Conservation (phyloP, 1,284 basidiomycete species). For the Schizopora paradoxa region DNA sequence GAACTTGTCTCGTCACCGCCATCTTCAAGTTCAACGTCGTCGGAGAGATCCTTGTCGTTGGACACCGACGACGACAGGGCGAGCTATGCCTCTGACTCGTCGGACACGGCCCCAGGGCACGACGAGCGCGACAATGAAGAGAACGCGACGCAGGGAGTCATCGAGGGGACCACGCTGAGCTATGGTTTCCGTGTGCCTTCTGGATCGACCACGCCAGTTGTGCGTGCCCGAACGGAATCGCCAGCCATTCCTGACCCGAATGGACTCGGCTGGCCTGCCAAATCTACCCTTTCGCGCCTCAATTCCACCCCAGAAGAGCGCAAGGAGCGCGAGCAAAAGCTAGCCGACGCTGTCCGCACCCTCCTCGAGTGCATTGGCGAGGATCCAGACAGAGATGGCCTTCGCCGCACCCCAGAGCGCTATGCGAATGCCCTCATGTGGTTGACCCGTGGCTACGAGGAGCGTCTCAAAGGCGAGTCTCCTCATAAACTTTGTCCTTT, state of each 20-base stretch:
- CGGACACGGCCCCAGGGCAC: too few relatives aligned
- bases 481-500: conserved; percentile 14
- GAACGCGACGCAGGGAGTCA: conserved; percentile 5
- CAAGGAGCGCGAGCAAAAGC: conserved; percentile 66
- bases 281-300: conserved; percentile 82
- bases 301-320: conserved; percentile 75
- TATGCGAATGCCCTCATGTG: conserved; percentile 98
- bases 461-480: conserved; percentile 73
- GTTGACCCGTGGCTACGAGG: conserved; percentile 99
- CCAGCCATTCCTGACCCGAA: conserved; percentile 79
- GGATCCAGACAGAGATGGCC: conserved; percentile 92
- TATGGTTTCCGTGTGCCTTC: conserved; percentile 76
- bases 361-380: conserved; percentile 98
- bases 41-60: too few relatives aligned
- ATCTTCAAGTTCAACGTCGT: too few relatives aligned
- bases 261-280: conserved; percentile 94
- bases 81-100: too few relatives aligned
- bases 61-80: too few relatives aligned
- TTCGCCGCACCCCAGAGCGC: conserved; percentile 87
- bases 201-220: conserved; percentile 58
- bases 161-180: conserved; percentile 31
- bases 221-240: conserved; percentile 14
- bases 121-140: conserved; percentile 1
- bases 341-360: conserved; percentile 83
- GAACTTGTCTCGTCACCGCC: too few relatives aligned